Conservation (phyloP, 805 yeast genomes). For the Saturnispora mendoncae region DNA sequence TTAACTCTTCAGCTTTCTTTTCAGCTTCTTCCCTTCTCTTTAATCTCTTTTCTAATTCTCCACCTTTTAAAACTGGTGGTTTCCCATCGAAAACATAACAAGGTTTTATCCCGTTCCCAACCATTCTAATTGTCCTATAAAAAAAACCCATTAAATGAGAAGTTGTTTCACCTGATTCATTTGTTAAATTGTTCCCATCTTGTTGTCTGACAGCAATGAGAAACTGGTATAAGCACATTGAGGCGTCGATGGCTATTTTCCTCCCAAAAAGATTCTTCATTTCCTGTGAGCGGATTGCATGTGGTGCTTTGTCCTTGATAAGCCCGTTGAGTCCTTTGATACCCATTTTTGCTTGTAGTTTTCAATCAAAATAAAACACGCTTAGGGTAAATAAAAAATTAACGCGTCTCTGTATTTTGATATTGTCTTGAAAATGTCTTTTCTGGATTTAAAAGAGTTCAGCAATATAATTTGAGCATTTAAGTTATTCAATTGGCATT, state of each 20-base stretch:
- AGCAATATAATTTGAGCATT: too few relatives aligned
- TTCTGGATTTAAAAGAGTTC: too few relatives aligned
- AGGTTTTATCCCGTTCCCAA: constrained; percentile 92
- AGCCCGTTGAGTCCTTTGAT: constrained; percentile 72
- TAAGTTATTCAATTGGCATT: too few relatives aligned
- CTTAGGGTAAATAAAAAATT: not conserved
- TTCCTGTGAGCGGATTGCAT: constrained; percentile 66
- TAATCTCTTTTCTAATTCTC: constrained; percentile 81
- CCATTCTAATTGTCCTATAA: constrained; percentile 83
- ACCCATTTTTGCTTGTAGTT: constrained; percentile 25
- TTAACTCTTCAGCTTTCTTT: constrained; percentile 61
- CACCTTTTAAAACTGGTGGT: constrained; percentile 91
- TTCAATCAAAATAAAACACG: not conserved
- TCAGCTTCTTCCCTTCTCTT: constrained; percentile 77
- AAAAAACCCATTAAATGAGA: constrained; percentile 96
- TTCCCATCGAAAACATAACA: constrained; percentile 96
- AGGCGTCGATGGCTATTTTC: constrained; percentile 95
- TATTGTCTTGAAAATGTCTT: too few relatives aligned
- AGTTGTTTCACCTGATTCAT: constrained; percentile 83
- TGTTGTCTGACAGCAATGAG: constrained; percentile 93
- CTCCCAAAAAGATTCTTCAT: constrained; percentile 85
- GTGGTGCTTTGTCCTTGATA: constrained; percentile 83
- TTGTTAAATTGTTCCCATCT: constrained; percentile 89
- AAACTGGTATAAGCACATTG: constrained; percentile 95
- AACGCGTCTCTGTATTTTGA: constrained; percentile 1